phyloP scores from a whole-genome alignment of 2,329 filamentous ascomycete species.

The Clarireedia hainanense region DNA sequence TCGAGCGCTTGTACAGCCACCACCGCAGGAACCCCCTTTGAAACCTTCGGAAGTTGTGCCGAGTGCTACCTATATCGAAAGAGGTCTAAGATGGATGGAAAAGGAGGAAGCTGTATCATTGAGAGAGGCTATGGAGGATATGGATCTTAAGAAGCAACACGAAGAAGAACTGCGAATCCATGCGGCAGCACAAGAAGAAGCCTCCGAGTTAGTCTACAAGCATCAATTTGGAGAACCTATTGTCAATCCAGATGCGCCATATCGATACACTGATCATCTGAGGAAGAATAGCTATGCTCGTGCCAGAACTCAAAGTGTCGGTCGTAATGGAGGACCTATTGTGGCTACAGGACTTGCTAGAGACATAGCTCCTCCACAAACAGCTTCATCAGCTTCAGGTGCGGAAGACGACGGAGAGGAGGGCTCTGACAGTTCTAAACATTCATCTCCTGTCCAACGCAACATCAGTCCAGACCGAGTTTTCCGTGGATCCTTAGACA shows the following conservation, averaged over 20 bases:
- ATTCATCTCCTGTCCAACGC: slow-evolving; percentile 27
- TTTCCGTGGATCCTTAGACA: slow-evolving; percentile 20
- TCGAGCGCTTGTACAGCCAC: slow-evolving; percentile 23
- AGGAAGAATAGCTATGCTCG: slow-evolving; percentile 65
- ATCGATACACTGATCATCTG: slow-evolving; percentile 60
- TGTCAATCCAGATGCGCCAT: slow-evolving; percentile 54
- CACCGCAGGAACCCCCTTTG: slow-evolving; percentile 31
- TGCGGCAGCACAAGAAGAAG: slow-evolving; percentile 65
- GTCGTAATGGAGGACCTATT: slow-evolving; percentile 40
- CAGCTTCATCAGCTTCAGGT: slow-evolving; percentile 26
- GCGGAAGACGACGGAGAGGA: slow-evolving; percentile 28
- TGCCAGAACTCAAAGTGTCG: slow-evolving; percentile 53
- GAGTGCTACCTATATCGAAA: slow-evolving; percentile 63
- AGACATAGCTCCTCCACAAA: slow-evolving; percentile 24
- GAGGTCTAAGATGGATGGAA: slow-evolving; percentile 70
- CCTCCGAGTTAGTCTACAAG: slow-evolving; percentile 70
- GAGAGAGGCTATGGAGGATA: slow-evolving; percentile 64
- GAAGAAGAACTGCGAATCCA: slow-evolving; percentile 58
- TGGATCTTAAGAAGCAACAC: slow-evolving; percentile 48
- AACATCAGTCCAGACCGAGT: slow-evolving; percentile 23
- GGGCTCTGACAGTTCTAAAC: neutral
- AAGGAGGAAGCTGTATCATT: slow-evolving; percentile 68
- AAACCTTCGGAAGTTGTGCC: slow-evolving; percentile 55
- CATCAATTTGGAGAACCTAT: slow-evolving; percentile 55
- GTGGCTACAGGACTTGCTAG: slow-evolving; percentile 28